Evolutionary conservation across 352 stramenopile species (phyloP).

Genomic region (Pythium volutum): DNA sequence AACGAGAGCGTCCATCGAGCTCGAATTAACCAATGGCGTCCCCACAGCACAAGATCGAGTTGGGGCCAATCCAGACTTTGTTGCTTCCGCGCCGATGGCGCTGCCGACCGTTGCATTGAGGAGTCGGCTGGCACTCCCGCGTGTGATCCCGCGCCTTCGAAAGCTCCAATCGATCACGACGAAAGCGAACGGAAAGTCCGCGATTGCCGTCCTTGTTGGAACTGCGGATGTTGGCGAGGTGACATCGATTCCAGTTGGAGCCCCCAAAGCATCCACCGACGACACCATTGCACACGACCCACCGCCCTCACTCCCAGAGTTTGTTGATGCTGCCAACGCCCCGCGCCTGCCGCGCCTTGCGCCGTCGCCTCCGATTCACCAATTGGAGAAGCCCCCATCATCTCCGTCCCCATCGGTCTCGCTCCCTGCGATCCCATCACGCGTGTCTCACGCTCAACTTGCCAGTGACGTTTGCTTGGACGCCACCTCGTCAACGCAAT

Average conservation of each 20-base stretch:
- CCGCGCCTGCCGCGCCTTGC: background rate
- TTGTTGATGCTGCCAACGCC: background rate
- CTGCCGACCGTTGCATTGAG: too few species aligned
- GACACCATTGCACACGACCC: background rate
- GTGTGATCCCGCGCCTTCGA: constrained; percentile 2
- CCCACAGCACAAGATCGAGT: background rate
- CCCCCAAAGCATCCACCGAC: background rate
- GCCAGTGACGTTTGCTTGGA: constrained; percentile 11
- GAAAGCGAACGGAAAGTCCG: background rate
- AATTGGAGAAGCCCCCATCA: background rate
- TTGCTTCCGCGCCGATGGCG: background rate
- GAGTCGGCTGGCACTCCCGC: constrained; percentile 8
- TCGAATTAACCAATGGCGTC: background rate
- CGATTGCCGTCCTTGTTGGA: background rate
- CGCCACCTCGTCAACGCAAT: background rate
- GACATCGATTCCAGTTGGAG: background rate
- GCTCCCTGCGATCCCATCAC: background rate
- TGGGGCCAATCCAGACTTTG: background rate
- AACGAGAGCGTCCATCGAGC: background rate
- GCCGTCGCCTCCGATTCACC: constrained; percentile 2
- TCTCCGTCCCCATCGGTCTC: background rate
- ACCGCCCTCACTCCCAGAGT: background rate
- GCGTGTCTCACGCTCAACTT: background rate
- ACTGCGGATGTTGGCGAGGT: background rate
- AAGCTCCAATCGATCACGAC: background rate